Conservation (phyloP, 2,329 filamentous ascomycete genomes). For the Chaetomiaceae sp. region DNA sequence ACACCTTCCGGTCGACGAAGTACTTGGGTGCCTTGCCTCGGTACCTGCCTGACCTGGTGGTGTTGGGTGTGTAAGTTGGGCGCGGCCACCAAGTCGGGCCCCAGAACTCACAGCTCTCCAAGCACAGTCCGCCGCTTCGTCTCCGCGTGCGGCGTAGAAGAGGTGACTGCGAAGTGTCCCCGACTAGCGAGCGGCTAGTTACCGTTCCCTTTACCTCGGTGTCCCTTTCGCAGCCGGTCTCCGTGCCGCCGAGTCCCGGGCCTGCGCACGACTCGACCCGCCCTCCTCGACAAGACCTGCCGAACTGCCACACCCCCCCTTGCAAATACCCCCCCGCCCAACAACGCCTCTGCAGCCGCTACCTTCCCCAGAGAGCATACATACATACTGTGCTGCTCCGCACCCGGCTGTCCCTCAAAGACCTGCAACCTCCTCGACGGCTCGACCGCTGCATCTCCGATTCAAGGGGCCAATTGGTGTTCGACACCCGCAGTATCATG, state of each 20-base stretch:
- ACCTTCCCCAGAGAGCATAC: slow-evolving; percentile 2
- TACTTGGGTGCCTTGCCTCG: too few relatives aligned
- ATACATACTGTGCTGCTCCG: slow-evolving; percentile 27
- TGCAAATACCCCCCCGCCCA: slow-evolving; percentile 8
- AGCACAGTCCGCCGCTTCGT: too few relatives aligned
- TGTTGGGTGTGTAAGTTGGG: too few relatives aligned
- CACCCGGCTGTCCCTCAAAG: slow-evolving; percentile 20
- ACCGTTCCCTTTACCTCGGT: background rate
- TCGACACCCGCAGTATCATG: slow-evolving; percentile 35
- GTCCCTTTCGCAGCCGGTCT: background rate
- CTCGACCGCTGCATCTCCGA: slow-evolving; percentile 29
- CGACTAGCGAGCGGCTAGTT: slow-evolving; percentile 15
- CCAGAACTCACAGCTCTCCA: too few relatives aligned
- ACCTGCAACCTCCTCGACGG: slow-evolving; percentile 31
- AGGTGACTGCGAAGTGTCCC: background rate
- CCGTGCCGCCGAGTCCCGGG: slow-evolving; percentile 7
- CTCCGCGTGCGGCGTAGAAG: too few relatives aligned
- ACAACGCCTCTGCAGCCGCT: slow-evolving; percentile 30
- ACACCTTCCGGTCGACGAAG: too few relatives aligned
- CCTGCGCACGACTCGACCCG: slow-evolving; percentile 12
- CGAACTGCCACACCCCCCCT: slow-evolving; percentile 20
- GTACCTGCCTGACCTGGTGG: too few relatives aligned
- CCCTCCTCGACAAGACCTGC: slow-evolving; percentile 28
- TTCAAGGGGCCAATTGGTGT: slow-evolving; percentile 36
- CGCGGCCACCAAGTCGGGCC: too few relatives aligned